Base-by-base conservation (phyloP, 108 stramenopile species). In the Cyclotella distinguenda region DNA sequence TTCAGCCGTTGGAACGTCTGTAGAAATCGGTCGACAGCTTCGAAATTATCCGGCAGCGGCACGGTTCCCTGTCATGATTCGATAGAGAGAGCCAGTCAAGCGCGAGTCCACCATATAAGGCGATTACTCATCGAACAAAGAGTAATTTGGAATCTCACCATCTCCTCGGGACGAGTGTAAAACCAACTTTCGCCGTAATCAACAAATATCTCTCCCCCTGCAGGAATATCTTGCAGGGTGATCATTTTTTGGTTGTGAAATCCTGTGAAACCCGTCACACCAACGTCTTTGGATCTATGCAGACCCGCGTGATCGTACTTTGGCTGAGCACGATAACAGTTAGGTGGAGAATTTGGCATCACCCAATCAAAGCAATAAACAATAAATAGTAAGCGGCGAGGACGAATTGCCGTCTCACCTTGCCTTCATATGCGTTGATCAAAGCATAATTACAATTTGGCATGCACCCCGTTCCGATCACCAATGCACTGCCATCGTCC, bases 141-240 rank as follows among this genome's bases (percentile, higher is more conserved):
- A n/a, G n/a, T n/a, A n/a, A n/a, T n/a, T n/a, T n/a, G n/a, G n/a
- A n/a, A n/a, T n/a, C n/a, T n/a, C n/a, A n/a, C n/a, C 42, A 75
- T 35, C 0, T 27, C 23, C 15, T 70, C 66, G 9, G 6, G 26
- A 11, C 80, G 60, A 19, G 60, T 27, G 15, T 33, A 11, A 44
- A 81, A 77, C 80, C 80, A 81, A 16, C 44, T 12, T 22, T 81
- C 76, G 1, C 80, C 80, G 46, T 81, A 81, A 28, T 26, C 33
- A 35, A 70, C 77, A 47, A 81, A 81, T 34, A 81, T 77, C 44
- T 81, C 80, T 18, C 69, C 75, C n/a, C 79, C 79, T 3, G 50
- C 58, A 0, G 77, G 77, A n/a, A 79, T 64, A 5, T 31, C 0
- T 2, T 62, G 53, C 0, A 7, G 16, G 9, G 78, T 42, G 6